Percentiles rank a stretch among this genome's conserved stretches.
phyloP scores from a whole-genome alignment of 805 yeast species.

The Lipomyces starkeyi region DNA sequence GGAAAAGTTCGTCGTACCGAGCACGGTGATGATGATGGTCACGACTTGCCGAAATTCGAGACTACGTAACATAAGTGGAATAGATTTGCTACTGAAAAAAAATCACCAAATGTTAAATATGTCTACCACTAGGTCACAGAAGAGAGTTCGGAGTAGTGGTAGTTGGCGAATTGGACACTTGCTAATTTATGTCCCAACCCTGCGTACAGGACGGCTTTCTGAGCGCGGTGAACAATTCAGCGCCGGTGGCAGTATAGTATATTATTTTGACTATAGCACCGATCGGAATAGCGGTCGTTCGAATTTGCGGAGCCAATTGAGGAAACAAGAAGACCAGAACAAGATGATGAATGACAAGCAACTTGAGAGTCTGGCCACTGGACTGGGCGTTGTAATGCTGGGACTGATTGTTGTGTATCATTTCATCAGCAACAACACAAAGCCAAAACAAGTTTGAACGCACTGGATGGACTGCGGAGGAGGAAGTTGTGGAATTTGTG shows the following conservation, averaged over 20 bases:
- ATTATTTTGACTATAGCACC: too few relatives aligned
- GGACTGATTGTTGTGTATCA: constrained; percentile 76
- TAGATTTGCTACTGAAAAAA: background rate
- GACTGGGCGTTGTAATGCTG: constrained; percentile 75
- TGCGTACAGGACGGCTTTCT: too few relatives aligned
- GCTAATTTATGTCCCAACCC: background rate
- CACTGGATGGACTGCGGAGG: background rate
- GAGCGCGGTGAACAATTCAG: too few relatives aligned
- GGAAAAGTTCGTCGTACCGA: too few relatives aligned
- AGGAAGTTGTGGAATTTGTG: background rate
- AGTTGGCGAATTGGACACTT: background rate
- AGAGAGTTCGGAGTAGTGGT: background rate
- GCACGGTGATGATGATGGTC: too few relatives aligned
- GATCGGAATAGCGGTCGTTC: too few relatives aligned
- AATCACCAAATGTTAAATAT: background rate
- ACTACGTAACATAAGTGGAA: too few relatives aligned
- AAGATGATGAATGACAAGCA: constrained; percentile 84
- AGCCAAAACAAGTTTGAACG: constrained; percentile 1
- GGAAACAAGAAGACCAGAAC: background rate
- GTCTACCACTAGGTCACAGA: constrained; percentile 6
- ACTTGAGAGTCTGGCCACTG: constrained; percentile 71
- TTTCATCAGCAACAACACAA: constrained; percentile 44
- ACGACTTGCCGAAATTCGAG: too few relatives aligned
- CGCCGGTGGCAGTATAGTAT: too few relatives aligned
- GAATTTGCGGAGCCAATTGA: too few relatives aligned